Evolutionary conservation across 306 rosid genomes (phyloP), one percentile per base, ranked within the genome.

Genomic region (Luffa acutangula): DNA sequence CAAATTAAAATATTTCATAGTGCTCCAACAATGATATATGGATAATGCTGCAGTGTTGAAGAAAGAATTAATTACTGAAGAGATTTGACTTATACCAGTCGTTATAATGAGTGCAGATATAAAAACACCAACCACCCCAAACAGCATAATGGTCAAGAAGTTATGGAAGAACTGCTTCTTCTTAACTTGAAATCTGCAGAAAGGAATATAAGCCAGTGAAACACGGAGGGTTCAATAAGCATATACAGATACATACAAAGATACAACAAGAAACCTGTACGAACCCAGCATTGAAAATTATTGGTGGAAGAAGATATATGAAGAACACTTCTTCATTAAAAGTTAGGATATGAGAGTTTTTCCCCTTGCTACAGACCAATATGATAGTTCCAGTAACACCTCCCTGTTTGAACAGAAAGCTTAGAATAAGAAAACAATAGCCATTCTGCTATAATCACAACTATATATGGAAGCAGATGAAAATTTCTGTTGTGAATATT

Each of bases 281-380:
- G 80, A 90, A 92, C 98, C 97, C 97, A 9, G 97, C 98, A 90
- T 95, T 95, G 90, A 92, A 95, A 71, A 92, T 92, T 14, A 95
- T 95, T 2, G 98, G 98, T 57, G 98, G 98, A 82, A 92, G 97
- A 53, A 95, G 98, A 87, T 95, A 92, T 48, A 95, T 87, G 87
- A 95, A 95, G 93, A 95, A 95, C 62, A 92, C 57, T 84, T 92
- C 93, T 88, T 95, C 97, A 60, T 84, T 25, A 46, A 95, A 95
- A 5, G 87, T 87, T 54, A 92, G 90, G 59, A 92, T 89, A 80
- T 73, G 98, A 83, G 98, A 92, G 79, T 86, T 91, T 82, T 87
- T 90, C 79, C 98, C 90, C 80, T 85, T 90, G 84, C 90, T 92
- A 72, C 82, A 17, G 43, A 86, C 43, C 86, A 92, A 85, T 77